Evolutionary conservation across 2,329 filamentous ascomycete species (phyloP).

Genomic region (Trichoderma atroviride): DNA sequence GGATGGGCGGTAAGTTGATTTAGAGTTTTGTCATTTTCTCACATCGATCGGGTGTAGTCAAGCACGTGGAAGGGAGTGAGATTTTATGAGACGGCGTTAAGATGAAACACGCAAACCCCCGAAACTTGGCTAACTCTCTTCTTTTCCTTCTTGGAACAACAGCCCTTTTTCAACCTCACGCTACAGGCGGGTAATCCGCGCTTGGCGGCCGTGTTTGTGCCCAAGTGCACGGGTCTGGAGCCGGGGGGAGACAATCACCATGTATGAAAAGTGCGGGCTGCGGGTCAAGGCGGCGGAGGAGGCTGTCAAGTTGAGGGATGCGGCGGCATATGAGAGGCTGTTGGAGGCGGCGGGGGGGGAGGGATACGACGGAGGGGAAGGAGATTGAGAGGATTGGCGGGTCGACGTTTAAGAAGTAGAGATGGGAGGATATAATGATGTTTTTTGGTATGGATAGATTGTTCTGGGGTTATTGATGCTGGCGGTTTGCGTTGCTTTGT

Average conservation of each 20-base stretch:
- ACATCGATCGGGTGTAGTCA: neutral
- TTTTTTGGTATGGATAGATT: too few species aligned
- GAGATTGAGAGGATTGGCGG: conserved; percentile 83
- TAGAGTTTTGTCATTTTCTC: neutral
- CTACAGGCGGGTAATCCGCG: conserved; percentile 88
- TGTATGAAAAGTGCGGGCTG: conserved; percentile 97
- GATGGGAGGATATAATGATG: too few species aligned
- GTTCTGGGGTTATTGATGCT: too few species aligned
- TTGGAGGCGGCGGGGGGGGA: conserved; percentile 68
- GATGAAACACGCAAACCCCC: neutral
- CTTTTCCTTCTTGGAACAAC: too few species aligned
- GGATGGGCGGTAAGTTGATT: conserved; percentile 82
- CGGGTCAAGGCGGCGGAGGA: conserved; percentile 88
- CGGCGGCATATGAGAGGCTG: conserved; percentile 72
- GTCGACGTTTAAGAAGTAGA: conserved; percentile 55
- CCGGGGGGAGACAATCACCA: conserved; percentile 73
- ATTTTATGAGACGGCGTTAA: neutral
- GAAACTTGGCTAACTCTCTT: neutral
- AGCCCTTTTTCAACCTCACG: conserved; percentile 91
- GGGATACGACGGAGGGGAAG: conserved; percentile 63
- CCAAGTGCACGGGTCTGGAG: conserved; percentile 77
- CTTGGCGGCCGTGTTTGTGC: conserved; percentile 79
- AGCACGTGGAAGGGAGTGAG: neutral
- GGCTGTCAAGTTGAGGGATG: conserved; percentile 79
- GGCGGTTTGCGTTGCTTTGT: neutral